phyloP scores from a whole-genome alignment of 257 asterid genomes.

The Thymus quinquecostatus region DNA sequence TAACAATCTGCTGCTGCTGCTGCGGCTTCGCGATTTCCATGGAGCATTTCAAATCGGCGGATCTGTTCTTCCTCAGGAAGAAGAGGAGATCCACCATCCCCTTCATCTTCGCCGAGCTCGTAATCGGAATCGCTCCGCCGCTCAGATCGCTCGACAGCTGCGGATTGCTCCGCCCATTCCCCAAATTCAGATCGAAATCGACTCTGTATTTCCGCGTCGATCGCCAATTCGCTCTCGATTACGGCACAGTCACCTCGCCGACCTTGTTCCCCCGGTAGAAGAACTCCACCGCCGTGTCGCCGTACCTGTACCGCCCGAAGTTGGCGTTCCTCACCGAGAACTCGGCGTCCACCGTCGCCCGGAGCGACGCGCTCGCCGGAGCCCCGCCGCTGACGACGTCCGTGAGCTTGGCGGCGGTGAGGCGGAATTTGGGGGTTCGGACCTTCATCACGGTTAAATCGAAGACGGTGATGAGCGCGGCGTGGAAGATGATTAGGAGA shows the following conservation, averaged over 20 bases:
- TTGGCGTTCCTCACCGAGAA: conserved; percentile 51
- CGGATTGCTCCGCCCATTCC: background rate
- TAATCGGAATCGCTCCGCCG: conserved; percentile 35
- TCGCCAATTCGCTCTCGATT: background rate
- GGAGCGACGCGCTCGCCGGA: conserved; percentile 26
- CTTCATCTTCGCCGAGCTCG: conserved; percentile 33
- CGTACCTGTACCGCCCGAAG: conserved; percentile 48
- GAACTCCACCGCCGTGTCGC: conserved; percentile 33
- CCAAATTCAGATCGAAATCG: background rate
- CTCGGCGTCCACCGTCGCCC: conserved; percentile 33
- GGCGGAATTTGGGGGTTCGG: conserved; percentile 44
- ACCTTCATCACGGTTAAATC: conserved; percentile 41
- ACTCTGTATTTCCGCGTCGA: background rate
- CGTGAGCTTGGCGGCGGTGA: conserved; percentile 32
- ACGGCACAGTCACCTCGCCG: conserved; percentile 38
- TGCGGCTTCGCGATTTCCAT: background rate
- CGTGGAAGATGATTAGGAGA: conserved; percentile 38
- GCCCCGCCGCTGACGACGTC: conserved; percentile 32
- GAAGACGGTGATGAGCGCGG: conserved; percentile 31
- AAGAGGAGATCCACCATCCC: conserved; percentile 45
- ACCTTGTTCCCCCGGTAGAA: conserved; percentile 31
- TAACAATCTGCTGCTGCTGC: conserved; percentile 8
- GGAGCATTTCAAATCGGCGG: conserved; percentile 40
- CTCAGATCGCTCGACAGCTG: conserved; percentile 26
- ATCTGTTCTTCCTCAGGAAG: conserved; percentile 41